Percentiles rank a stretch among this genome's conserved stretches.
Evolutionary conservation across 768 basidiomycete genomes (phyloP).

Genomic region (Amyloporia xantha): DNA sequence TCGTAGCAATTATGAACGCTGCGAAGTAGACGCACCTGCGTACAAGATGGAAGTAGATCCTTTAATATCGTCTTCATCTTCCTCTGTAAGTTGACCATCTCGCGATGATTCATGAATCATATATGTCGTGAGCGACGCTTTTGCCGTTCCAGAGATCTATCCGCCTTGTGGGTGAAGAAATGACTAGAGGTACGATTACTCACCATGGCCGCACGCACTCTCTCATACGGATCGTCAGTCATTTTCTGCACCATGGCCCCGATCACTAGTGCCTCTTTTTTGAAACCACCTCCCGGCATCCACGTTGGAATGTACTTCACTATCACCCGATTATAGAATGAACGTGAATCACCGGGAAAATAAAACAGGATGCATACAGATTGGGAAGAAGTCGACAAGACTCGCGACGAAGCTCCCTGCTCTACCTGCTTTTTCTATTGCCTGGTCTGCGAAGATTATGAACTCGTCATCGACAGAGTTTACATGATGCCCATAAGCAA

Average conservation of each 20-base stretch:
- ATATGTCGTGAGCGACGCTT: not conserved
- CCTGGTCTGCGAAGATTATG: conserved; percentile 22
- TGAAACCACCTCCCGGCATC: conserved; percentile 57
- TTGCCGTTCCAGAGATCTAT: not conserved
- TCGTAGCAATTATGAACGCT: no score
- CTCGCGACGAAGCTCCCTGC: conserved; percentile 22
- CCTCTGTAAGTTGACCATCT: not conserved
- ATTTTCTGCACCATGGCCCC: conserved; percentile 6
- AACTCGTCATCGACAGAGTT: conserved; percentile 25
- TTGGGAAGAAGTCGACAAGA: conserved; percentile 30
- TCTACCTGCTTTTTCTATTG: conserved; percentile 16
- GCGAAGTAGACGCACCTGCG: conserved; percentile 14
- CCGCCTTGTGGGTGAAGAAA: no score
- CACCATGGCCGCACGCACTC: conserved; percentile 14
- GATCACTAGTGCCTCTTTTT: not conserved
- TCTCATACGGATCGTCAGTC: conserved; percentile 16
- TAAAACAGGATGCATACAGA: no score
- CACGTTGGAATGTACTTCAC: conserved; percentile 52
- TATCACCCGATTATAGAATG: not conserved
- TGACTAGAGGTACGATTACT: not conserved
- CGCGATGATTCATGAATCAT: not conserved
- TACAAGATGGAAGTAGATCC: conserved; percentile 17
- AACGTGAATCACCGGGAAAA: no score
- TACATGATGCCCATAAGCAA: conserved; percentile 27
- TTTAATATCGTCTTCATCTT: conserved; percentile 6